Percentiles rank a stretch among this genome's conserved stretches.
Evolutionary conservation across 192 early-diverging fungal genomes (phyloP).

Genomic region (Dimargaris xerosporica): DNA sequence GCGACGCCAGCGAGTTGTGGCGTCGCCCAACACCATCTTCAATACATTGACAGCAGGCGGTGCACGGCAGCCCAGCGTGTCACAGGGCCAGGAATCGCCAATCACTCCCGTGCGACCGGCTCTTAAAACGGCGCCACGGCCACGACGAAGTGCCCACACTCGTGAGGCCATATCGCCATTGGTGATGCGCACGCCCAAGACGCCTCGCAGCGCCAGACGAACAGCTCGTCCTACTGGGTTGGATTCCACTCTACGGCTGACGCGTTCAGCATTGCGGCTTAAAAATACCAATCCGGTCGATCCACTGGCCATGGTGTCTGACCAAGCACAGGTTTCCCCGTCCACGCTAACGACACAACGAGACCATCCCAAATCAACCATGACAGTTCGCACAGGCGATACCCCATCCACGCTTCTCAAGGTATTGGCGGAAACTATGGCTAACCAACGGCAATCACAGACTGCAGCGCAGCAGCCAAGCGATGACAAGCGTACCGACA

Average conservation of each 20-base stretch:
- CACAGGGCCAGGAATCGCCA: too few relatives aligned
- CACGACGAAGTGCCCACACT: too few relatives aligned
- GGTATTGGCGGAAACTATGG: background rate
- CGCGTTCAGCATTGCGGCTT: background rate
- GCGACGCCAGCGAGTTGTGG: too few relatives aligned
- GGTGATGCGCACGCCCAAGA: too few relatives aligned
- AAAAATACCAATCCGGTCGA: background rate
- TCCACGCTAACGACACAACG: background rate
- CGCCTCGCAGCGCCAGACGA: background rate
- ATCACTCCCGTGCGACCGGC: too few relatives aligned
- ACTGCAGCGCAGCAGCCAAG: background rate
- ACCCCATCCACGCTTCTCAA: constrained; percentile 1
- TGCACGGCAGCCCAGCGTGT: too few relatives aligned
- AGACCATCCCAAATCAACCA: background rate
- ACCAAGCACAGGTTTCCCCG: background rate
- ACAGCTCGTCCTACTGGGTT: background rate
- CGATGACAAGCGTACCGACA: too few relatives aligned
- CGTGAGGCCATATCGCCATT: too few relatives aligned
- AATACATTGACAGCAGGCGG: too few relatives aligned
- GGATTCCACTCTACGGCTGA: background rate
- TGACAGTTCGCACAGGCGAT: background rate
- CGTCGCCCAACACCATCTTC: too few relatives aligned
- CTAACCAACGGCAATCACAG: background rate
- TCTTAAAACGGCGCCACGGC: too few relatives aligned
- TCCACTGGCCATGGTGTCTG: background rate